Evolutionary conservation across 495 filamentous ascomycete genomes (phyloP).

Genomic region (Pyrenula massariospora): DNA sequence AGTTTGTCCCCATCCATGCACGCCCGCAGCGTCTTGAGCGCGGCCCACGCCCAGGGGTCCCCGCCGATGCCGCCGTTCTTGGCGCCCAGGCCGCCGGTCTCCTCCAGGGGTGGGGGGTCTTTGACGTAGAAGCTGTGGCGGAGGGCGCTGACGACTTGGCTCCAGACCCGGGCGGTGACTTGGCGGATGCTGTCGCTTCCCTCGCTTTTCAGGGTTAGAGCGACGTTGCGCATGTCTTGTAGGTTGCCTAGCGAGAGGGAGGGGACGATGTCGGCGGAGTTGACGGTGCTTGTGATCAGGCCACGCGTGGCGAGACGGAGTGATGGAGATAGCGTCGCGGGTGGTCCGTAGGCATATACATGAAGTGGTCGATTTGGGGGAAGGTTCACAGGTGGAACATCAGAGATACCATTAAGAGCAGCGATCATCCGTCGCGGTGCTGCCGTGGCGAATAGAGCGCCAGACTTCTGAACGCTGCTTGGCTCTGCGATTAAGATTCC

Average conservation of each 20-base stretch:
- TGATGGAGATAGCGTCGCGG: conserved; percentile 60
- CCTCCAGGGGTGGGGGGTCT: conserved; percentile 27
- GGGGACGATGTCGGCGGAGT: conserved; percentile 63
- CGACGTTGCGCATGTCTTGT: conserved; percentile 62
- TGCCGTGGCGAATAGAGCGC: conserved; percentile 42
- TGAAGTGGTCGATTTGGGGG: conserved; percentile 59
- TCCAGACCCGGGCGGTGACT: conserved; percentile 54
- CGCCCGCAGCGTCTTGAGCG: conserved; percentile 52
- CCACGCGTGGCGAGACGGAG: conserved; percentile 61
- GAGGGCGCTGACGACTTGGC: conserved; percentile 38
- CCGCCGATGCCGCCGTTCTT: conserved; percentile 32
- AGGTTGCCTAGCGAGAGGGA: conserved; percentile 62
- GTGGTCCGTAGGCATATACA: conserved; percentile 71
- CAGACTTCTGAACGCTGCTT: conserved; percentile 28
- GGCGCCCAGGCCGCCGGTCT: conserved; percentile 19
- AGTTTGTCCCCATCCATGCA: conserved; percentile 62
- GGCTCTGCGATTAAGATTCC: conserved; percentile 64
- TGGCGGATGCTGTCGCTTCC: conserved; percentile 51
- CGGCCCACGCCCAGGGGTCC: conserved; percentile 60
- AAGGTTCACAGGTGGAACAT: conserved; percentile 31
- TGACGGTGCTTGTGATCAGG: conserved; percentile 62
- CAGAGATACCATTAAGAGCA: conserved; percentile 19
- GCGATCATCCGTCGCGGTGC: conserved; percentile 1
- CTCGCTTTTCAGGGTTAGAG: conserved; percentile 62
- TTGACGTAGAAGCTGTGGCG: conserved; percentile 36